phyloP scores from a whole-genome alignment of 805 yeast species.

The Phaffomyces thermotolerans region DNA sequence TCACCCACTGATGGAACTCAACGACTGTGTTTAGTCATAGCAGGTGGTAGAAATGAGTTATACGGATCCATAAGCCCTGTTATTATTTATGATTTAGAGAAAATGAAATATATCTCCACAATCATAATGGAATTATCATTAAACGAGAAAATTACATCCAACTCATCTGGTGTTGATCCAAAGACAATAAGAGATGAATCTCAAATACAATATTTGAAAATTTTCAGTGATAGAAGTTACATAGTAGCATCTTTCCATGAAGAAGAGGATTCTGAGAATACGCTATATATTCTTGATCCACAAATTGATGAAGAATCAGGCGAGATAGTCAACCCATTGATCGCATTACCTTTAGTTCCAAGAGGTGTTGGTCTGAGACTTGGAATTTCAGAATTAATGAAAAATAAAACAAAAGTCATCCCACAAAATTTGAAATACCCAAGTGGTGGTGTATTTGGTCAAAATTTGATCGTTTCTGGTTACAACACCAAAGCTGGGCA shows the following conservation, averaged over 20 bases:
- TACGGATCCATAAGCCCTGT: conserved; percentile 26
- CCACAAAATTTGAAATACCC: conserved; percentile 49
- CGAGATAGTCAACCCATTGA: conserved; percentile 21
- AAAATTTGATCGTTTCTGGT: conserved; percentile 57
- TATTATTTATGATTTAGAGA: conserved; percentile 39
- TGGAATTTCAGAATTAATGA: conserved; percentile 17
- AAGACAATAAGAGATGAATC: neutral
- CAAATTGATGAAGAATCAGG: neutral
- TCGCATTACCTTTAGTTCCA: conserved; percentile 27
- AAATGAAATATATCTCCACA: conserved; percentile 21
- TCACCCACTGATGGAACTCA: conserved; percentile 27
- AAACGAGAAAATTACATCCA: conserved; percentile 14
- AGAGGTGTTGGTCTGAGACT: conserved; percentile 27
- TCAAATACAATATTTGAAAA: conserved; percentile 9
- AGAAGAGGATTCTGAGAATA: conserved; percentile 16
- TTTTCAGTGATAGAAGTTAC: conserved; percentile 14
- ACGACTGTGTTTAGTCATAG: conserved; percentile 39
- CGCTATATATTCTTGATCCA: conserved; percentile 16
- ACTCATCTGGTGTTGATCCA: conserved; percentile 10
- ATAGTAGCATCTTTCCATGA: conserved; percentile 13
- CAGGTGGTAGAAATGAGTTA: conserved; percentile 43
- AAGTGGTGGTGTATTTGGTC: conserved; percentile 58
- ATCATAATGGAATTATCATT: conserved; percentile 16
- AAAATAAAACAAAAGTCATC: conserved; percentile 22
- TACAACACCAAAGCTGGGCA: conserved; percentile 37